Conservation (phyloP, 306 rosid species). For the Cucurbita maxima region DNA sequence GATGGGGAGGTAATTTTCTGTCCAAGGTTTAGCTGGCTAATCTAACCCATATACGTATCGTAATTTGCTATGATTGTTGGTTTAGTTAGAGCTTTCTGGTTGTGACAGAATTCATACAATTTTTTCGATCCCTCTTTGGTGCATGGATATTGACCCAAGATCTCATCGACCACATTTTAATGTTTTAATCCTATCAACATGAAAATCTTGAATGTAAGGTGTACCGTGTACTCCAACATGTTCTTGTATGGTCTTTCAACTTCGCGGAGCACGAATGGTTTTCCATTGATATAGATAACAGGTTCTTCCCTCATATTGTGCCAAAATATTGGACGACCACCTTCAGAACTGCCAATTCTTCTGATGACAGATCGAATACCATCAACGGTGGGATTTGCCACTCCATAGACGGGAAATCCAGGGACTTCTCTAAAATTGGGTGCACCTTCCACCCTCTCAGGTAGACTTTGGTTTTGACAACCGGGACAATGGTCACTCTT, state of each 20-base stretch:
- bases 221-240: slow-evolving; percentile 88
- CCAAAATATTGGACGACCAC: slow-evolving; percentile 65
- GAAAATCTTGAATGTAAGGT: background rate
- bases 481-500: slow-evolving; percentile 92
- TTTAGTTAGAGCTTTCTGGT: background rate
- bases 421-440: slow-evolving; percentile 90
- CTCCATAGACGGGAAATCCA: slow-evolving; percentile 91
- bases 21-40: background rate
- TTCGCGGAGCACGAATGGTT: slow-evolving; percentile 90
- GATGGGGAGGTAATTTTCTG: background rate
- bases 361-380: slow-evolving; percentile 68
- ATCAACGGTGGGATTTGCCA: slow-evolving; percentile 84
- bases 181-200: background rate
- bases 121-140: background rate
- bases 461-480: slow-evolving; percentile 54
- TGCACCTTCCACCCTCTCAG: slow-evolving; percentile 79
- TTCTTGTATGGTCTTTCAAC: slow-evolving; percentile 89
- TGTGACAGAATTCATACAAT: background rate
- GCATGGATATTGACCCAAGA: background rate
- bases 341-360: slow-evolving; percentile 53
- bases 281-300: slow-evolving; percentile 82
- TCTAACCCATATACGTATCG: background rate
- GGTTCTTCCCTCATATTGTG: slow-evolving; percentile 97
- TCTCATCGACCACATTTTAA: background rate
- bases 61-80: background rate